These are phyloP conservation scores for Elsinoe fawcettii DNA, from an alignment of 2,329 filamentous ascomycete genomes.

Conservation along the genomic window DNA sequence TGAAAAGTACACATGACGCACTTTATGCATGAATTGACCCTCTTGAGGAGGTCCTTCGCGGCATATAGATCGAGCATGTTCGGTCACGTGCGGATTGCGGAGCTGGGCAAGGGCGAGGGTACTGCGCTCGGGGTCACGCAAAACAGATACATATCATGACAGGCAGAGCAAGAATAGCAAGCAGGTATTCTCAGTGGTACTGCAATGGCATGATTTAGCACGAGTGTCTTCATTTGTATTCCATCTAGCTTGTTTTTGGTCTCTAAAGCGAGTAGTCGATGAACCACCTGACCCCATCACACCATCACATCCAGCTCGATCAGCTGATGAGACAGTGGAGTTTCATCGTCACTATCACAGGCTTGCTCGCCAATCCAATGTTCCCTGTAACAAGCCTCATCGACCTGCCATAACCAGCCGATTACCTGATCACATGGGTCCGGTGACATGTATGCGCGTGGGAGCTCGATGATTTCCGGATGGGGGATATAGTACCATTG, in stretches of 20 bases:
- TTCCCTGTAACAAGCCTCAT: neutral
- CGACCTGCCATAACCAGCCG: neutral
- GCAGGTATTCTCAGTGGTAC: no score
- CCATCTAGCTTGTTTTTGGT: neutral
- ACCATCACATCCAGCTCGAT: neutral
- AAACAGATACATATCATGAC: no score
- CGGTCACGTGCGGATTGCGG: no score
- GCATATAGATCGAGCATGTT: no score
- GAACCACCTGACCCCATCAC: neutral
- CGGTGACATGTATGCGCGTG: neutral
- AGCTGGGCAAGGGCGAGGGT: no score
- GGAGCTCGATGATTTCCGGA: no score
- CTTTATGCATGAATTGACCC: no score
- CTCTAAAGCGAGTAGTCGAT: neutral
- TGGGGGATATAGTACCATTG: no score
- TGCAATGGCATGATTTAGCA: neutral
- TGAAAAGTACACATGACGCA: no score
- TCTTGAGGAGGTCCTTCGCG: no score
- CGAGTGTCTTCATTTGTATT: neutral
- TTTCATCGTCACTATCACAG: neutral
- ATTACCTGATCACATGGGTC: neutral
- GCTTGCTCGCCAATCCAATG: neutral
- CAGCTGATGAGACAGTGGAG: neutral
- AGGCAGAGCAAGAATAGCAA: no score
- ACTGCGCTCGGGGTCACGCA: no score